A percentile compares a stretch with the other conserved stretches of the same genome.
Conservation (phyloP, 495 filamentous ascomycete species). For the Tuber brumale region DNA sequence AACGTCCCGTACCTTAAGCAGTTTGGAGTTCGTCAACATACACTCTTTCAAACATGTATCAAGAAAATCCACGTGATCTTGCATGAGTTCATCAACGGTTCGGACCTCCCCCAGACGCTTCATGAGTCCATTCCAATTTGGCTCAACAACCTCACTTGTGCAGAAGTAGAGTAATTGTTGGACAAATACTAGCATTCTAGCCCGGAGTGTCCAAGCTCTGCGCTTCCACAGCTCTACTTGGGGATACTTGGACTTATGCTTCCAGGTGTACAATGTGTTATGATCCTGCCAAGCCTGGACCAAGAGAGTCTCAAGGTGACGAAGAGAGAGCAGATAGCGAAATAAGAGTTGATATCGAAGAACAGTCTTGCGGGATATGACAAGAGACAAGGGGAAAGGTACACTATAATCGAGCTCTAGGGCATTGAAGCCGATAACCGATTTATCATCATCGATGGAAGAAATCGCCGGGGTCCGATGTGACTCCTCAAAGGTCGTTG, state of each 20-base stretch:
- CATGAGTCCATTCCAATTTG: conserved; percentile 93
- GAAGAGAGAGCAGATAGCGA: conserved; percentile 79
- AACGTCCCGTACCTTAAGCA: conserved; percentile 63
- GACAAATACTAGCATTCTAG: conserved; percentile 92
- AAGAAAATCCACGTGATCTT: conserved; percentile 96
- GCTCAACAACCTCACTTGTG: conserved; percentile 93
- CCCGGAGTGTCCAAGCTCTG: conserved; percentile 80
- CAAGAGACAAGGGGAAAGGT: conserved; percentile 92
- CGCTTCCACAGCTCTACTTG: conserved; percentile 87
- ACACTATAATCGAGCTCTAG: conserved; percentile 89
- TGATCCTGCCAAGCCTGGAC: conserved; percentile 85
- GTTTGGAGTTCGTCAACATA: conserved; percentile 93
- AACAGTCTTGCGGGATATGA: conserved; percentile 91
- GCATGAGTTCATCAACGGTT: conserved; percentile 96
- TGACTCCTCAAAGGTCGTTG: conserved; percentile 43
- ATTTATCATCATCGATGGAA: conserved; percentile 65
- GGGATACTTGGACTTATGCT: conserved; percentile 64
- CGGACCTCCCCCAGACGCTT: conserved; percentile 65
- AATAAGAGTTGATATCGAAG: conserved; percentile 94
- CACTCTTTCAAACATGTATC: conserved; percentile 98
- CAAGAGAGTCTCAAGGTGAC: conserved; percentile 78
- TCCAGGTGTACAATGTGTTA: conserved; percentile 75
- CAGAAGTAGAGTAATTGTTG: conserved; percentile 96
- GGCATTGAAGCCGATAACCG: conserved; percentile 80
- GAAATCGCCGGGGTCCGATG: conserved; percentile 37